Percentiles rank a stretch among this genome's conserved stretches.
phyloP scores from a whole-genome alignment of 129 eudicot species.

The Lactuca sativa region DNA sequence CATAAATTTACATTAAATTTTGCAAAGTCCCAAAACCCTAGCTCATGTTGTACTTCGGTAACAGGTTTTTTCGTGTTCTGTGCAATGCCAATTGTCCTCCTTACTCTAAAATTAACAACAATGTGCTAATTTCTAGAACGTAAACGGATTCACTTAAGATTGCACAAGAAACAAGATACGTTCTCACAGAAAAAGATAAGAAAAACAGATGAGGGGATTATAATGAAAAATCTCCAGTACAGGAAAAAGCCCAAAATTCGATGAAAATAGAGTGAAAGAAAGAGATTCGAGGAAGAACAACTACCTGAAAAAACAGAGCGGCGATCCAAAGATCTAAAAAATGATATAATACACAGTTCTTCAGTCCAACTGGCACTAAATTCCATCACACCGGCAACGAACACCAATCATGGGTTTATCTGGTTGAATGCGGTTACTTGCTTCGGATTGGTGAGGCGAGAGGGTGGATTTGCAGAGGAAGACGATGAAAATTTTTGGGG shows the following conservation, averaged over 20 bases:
- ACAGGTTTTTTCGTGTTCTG: neutral
- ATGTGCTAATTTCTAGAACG: neutral
- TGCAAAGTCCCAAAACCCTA: slow-evolving; percentile 27
- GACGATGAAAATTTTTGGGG: slow-evolving; percentile 5
- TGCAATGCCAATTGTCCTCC: slow-evolving; percentile 18
- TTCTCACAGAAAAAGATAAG: slow-evolving; percentile 1
- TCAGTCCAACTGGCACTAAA: slow-evolving; percentile 9
- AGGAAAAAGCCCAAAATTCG: slow-evolving; percentile 14
- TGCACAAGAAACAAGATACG: neutral
- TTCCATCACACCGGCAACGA: slow-evolving; percentile 13
- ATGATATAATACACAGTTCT: neutral
- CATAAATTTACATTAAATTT: neutral
- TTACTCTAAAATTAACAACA: neutral
- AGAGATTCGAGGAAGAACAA: slow-evolving; percentile 3
- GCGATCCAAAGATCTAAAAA: slow-evolving; percentile 20
- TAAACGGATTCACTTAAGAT: neutral
- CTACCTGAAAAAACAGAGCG: slow-evolving; percentile 17
- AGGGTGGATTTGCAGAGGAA: slow-evolving; percentile 16
- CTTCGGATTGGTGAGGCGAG: slow-evolving; percentile 11
- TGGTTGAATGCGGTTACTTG: slow-evolving; percentile 5
- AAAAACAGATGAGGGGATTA: neutral
- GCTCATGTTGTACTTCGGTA: slow-evolving; percentile 12
- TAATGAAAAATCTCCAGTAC: slow-evolving; percentile 1
- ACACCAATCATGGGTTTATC: neutral
- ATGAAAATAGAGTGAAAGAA: neutral